Evolutionary conservation across 23 red algal genomes (phyloP), one percentile per base, ranked within the genome.

Genomic region (Agarophyton chilense): DNA sequence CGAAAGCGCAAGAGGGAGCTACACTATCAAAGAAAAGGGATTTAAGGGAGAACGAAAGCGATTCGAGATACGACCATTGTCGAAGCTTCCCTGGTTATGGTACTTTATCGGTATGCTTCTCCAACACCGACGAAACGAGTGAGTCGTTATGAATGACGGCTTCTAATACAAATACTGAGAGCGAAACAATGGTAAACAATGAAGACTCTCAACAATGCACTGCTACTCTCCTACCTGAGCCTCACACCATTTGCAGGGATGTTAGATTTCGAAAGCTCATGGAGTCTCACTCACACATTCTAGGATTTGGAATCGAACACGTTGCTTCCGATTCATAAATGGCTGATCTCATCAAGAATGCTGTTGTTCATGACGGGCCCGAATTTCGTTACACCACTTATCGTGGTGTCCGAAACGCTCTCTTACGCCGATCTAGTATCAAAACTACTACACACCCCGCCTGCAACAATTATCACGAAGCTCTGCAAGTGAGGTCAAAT

Each of bases 271-370:
- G 4, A 11, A 11, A 9, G 17, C 47, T 76, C 39, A 76, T 76
- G 71, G 16, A 52, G 4, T 11, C 3, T 1, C 71, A 76, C 71
- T 3, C 40, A 8, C 24, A 76, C 12, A 3, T 76, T 21, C 17
- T 76, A 9, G 40, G 71, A 76, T 11, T 76, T n/a, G 47, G 71
- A 1, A 76, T 76, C 47, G 47, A 76, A 39, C 71, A 76, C 33
- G 22, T 2, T 32, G 71, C 39, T 8, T 28, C 34, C 33, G 38
- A 76, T 17, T 4, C 4, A 8, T 29, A 47, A 33, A 76, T 76
- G 71, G 41, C 14, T 31, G 71, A 47, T 49, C 26, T 47, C 25
- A 9, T 76, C 71, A 76, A 29, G 47, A 26, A 47, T 49, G 6
- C 18, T 2, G 8, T 21, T 14, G 21, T 29, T 11, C 4, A 42